phyloP scores from a whole-genome alignment of 116 monocot genomes.

The Thalassia testudinum region DNA sequence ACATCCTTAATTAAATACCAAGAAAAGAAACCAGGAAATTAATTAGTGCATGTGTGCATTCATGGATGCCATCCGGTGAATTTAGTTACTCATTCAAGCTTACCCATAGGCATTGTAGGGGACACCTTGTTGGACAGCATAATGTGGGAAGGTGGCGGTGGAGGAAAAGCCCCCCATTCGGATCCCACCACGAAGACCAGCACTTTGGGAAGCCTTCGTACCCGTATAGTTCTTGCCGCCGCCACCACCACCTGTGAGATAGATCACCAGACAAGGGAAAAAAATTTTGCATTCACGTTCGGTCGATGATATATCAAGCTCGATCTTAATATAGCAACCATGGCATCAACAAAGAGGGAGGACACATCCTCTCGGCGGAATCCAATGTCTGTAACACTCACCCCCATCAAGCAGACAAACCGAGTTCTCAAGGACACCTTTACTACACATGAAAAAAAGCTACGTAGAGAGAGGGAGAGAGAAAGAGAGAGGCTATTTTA shows the following conservation, averaged over 20 bases:
- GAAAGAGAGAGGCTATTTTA: too few species aligned
- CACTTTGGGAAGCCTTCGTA: conserved; percentile 40
- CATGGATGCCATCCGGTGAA: background rate
- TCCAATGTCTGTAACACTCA: too few species aligned
- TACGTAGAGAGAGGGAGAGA: too few species aligned
- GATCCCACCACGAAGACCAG: conserved; percentile 36
- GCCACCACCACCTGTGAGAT: background rate
- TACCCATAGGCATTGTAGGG: conserved; percentile 86
- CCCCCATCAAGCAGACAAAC: too few species aligned
- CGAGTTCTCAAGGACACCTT: too few species aligned
- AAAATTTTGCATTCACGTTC: background rate
- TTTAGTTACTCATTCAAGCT: conserved; percentile 3
- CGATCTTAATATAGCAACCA: too few species aligned
- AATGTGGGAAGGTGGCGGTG: conserved; percentile 52
- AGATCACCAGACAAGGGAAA: background rate
- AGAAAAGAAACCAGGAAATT: too few species aligned
- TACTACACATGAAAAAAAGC: too few species aligned
- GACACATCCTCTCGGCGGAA: background rate
- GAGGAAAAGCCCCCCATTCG: conserved; percentile 31
- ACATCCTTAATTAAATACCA: too few species aligned
- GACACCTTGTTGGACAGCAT: conserved; percentile 73
- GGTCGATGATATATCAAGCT: too few species aligned
- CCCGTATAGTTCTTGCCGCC: conserved; percentile 46
- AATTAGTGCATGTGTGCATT: too few species aligned
- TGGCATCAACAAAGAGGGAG: background rate